Evolutionary conservation across 306 rosid genomes (phyloP), one percentile per base, ranked within the genome.

Genomic region (Cicer chorassanicum): DNA sequence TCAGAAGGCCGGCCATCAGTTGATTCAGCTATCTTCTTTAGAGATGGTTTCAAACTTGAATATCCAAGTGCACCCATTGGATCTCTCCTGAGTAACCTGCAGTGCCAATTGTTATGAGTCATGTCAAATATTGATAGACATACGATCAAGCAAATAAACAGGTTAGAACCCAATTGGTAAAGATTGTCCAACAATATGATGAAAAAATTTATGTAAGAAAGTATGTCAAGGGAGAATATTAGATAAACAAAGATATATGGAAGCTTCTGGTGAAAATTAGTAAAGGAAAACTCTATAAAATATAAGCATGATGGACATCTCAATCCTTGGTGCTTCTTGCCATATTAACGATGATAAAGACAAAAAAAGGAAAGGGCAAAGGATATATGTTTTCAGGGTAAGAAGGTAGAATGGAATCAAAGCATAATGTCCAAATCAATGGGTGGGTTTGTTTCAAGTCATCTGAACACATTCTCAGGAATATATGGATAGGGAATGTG

Each of bases 61-160:
- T 90, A 87, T 78, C 96, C 98, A 81, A 92, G 96, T 39, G 98
- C 98, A 80, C 98, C 96, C 98, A 88, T 92, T 78, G 96, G 96
- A 86, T 92, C 83, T 87, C 98, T 90, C 84, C 98, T 86, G 45
- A 92, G 88, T 72, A 90, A 81, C 87, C 98, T 92, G 81, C 81
- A 69, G 75, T 70, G 69, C 75, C 18, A 21, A 43, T 66, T 44
- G 40, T 44, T 13, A 13, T 9, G 41, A 44, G 54, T 66, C 40
- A 43, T 66, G 55, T 12, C 71, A 66, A 66, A 66, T 43, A 9
- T n/a, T 8, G 19, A 14, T 62, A 39, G 13, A 38, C 19, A 62
- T n/a, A 41, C 39, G 24, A 62, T n/a, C 68, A 62, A 38, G 46
- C 68, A 62, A 62, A 16, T 62, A 62, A 61, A 62, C 21, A 36